Evolutionary conservation across 2,329 filamentous ascomycete genomes (phyloP).

Genomic region (Sarocladium kiliense): DNA sequence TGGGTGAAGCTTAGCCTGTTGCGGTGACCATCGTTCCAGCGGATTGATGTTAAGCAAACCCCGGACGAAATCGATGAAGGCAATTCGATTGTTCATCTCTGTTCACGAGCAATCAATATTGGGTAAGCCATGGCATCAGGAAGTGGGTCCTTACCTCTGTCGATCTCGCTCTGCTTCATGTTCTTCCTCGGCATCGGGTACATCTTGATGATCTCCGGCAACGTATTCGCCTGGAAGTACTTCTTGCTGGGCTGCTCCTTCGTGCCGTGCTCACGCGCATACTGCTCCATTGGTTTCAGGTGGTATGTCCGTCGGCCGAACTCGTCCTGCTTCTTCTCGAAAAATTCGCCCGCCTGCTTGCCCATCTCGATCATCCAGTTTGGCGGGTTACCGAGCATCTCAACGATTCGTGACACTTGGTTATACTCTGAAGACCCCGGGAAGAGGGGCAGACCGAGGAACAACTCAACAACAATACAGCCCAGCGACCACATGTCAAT

Average conservation of each 20-base stretch:
- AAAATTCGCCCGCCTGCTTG: slow-evolving; percentile 96
- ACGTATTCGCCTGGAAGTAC: slow-evolving; percentile 90
- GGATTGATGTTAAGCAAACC: slow-evolving; percentile 92
- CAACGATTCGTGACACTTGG: slow-evolving; percentile 91
- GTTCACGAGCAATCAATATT: slow-evolving; percentile 17
- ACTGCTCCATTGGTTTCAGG: slow-evolving; percentile 96
- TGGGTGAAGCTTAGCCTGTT: slow-evolving; percentile 93
- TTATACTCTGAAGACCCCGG: slow-evolving; percentile 98
- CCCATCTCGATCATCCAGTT: slow-evolving; percentile 99
- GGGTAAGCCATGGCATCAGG: not conserved
- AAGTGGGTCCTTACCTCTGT: slow-evolving; percentile 63
- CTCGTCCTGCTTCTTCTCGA: slow-evolving; percentile 87
- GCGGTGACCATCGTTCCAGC: slow-evolving; percentile 93
- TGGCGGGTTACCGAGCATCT: slow-evolving; percentile 94
- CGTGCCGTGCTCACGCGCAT: slow-evolving; percentile 88
- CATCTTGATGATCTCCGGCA: slow-evolving; percentile 95
- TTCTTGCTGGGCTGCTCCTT: slow-evolving; percentile 99
- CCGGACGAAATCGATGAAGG: slow-evolving; percentile 97
- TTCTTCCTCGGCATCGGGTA: slow-evolving; percentile 99
- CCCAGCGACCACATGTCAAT: slow-evolving; percentile 99
- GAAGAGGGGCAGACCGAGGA: slow-evolving; percentile 89
- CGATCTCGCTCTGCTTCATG: slow-evolving; percentile 96
- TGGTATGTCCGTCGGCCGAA: slow-evolving; percentile 87
- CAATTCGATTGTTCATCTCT: slow-evolving; percentile 98
- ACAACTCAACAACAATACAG: slow-evolving; percentile 96